Conservation (phyloP, 2,329 filamentous ascomycete genomes). For the Thermothelomyces thermophilus region DNA sequence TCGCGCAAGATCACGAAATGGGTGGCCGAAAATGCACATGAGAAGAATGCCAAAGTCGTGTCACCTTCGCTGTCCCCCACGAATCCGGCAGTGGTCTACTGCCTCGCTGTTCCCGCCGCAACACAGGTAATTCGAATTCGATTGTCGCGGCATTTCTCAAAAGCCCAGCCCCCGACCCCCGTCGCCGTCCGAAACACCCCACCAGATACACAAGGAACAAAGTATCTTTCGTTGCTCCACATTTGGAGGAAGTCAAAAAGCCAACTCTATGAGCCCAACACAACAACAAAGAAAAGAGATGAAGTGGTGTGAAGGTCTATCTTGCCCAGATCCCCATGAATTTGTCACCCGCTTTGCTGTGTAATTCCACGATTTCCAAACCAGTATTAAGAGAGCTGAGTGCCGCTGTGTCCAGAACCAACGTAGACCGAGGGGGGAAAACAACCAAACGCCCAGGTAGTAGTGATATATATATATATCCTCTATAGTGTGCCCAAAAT, state of each 20-base stretch:
- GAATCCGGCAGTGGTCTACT: no score
- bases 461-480: no score
- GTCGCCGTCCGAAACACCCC: background rate
- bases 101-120: no score
- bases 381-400: conserved; percentile 16
- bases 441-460: conserved; percentile 15
- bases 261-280: conserved; percentile 19
- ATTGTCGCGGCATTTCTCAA: background rate
- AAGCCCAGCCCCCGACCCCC: background rate
- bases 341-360: background rate
- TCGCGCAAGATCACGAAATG: background rate
- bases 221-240: conserved; percentile 13
- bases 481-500: conserved; percentile 19
- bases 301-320: conserved; percentile 23
- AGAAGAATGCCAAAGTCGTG: background rate
- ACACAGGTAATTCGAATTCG: no score
- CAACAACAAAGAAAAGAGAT: conserved; percentile 7
- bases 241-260: conserved; percentile 8
- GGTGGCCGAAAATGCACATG: background rate
- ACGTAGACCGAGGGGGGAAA: conserved; percentile 3
- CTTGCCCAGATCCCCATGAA: conserved; percentile 4
- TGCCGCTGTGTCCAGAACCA: conserved; percentile 10
- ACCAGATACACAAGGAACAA: conserved; percentile 3
- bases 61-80: no score
- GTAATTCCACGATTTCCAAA: conserved; percentile 8